Conservation (phyloP, 805 yeast genomes). For the Schwanniomyces polymorphus region DNA sequence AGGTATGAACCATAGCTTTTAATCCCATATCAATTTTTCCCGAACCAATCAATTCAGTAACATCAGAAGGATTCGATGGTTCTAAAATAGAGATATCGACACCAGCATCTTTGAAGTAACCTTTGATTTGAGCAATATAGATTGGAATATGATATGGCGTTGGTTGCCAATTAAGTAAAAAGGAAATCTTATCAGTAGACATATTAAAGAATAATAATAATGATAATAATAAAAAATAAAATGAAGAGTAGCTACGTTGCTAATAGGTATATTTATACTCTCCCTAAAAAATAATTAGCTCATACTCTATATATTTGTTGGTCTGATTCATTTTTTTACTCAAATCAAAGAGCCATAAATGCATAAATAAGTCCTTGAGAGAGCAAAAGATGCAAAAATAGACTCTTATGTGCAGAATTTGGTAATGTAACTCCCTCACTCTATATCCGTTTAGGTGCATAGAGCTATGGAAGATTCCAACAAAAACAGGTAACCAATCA, state of each 20-base stretch:
- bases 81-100: constrained; percentile 53
- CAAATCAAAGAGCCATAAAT: background rate
- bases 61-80: constrained; percentile 59
- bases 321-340: background rate
- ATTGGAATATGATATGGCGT: constrained; percentile 58
- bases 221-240: background rate
- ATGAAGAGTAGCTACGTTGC: background rate
- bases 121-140: constrained; percentile 49
- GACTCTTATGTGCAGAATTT: background rate
- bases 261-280: background rate
- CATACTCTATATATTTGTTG: background rate
- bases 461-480: background rate
- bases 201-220: constrained; percentile 12
- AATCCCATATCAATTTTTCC: constrained; percentile 61
- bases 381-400: background rate
- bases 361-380: background rate
- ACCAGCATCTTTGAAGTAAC: constrained; percentile 51
- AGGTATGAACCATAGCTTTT: constrained; percentile 60
- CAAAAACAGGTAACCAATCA: background rate
- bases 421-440: background rate
- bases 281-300: background rate
- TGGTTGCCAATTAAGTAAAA: constrained; percentile 54
- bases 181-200: constrained; percentile 50
- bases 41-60: constrained; percentile 55
- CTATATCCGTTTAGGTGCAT: background rate